Percentiles rank a stretch among this genome's conserved stretches.
Conservation (phyloP, 495 filamentous ascomycete species). For the Extremus antarcticus region DNA sequence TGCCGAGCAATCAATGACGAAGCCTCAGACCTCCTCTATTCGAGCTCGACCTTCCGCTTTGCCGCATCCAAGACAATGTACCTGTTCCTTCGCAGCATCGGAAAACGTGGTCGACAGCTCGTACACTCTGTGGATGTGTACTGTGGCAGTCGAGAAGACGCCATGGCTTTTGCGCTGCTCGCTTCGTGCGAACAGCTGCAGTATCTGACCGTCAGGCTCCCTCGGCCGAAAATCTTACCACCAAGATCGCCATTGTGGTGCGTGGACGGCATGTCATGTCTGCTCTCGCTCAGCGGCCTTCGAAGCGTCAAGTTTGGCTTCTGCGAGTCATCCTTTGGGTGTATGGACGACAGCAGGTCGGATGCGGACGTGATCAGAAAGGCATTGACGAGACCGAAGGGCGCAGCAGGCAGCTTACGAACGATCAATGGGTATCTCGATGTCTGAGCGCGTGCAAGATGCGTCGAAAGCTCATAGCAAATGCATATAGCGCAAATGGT, state of each 20-base stretch:
- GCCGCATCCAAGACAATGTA: constrained; percentile 10
- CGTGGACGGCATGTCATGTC: constrained; percentile 9
- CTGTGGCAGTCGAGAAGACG: constrained; percentile 13
- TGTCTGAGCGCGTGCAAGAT: constrained; percentile 6
- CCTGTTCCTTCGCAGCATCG: constrained; percentile 19
- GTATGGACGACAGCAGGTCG: constrained; percentile 1
- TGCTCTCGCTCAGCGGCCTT: constrained; percentile 11
- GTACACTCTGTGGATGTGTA: constrained; percentile 4
- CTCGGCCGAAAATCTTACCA: neutral
- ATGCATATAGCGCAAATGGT: too few relatives aligned
- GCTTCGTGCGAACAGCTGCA: constrained; percentile 8
- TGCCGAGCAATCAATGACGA: constrained; percentile 12
- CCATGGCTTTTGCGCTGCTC: constrained; percentile 15
- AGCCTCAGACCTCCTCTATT: constrained; percentile 11
- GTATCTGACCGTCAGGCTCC: constrained; percentile 3
- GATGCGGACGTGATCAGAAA: constrained; percentile 7
- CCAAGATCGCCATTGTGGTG: constrained; percentile 10
- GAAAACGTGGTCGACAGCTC: constrained; percentile 2
- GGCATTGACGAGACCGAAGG: constrained; percentile 9
- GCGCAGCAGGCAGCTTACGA: constrained; percentile 1
- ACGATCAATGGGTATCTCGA: constrained; percentile 11
- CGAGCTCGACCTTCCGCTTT: constrained; percentile 8
- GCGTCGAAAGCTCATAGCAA: too few relatives aligned
- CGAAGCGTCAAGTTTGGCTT: constrained; percentile 5
- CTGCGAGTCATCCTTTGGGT: neutral